Evolutionary conservation across 2,329 filamentous ascomycete species (phyloP).

Genomic region (Calonectria pseudoreteaudii): DNA sequence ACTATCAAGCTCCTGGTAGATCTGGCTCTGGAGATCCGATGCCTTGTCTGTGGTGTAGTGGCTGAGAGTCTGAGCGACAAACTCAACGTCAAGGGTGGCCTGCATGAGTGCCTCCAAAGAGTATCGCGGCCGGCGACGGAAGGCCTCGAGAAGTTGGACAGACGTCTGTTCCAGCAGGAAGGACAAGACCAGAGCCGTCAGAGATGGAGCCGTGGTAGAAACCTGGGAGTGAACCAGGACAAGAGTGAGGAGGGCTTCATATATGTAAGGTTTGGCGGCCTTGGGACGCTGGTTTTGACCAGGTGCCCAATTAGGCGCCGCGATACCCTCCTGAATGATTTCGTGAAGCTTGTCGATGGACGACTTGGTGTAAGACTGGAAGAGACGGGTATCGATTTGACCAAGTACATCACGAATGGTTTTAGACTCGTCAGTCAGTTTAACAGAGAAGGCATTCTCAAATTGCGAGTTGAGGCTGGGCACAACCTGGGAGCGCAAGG

Average conservation of each 20-base stretch:
- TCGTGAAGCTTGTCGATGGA: constrained; percentile 74
- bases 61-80: constrained; percentile 91
- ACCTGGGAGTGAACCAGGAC: constrained; percentile 94
- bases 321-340: constrained; percentile 81
- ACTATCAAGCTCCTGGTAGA: constrained; percentile 91
- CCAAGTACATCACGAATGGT: constrained; percentile 90
- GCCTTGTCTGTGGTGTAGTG: constrained; percentile 90
- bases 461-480: constrained; percentile 92
- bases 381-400: constrained; percentile 91
- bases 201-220: constrained; percentile 79
- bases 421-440: constrained; percentile 92
- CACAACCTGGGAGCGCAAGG: constrained; percentile 83
- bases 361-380: constrained; percentile 90
- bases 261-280: constrained; percentile 88
- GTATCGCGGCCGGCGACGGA: constrained; percentile 76
- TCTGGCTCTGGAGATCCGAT: constrained; percentile 84
- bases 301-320: constrained; percentile 78
- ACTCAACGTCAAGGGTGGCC: constrained; percentile 96
- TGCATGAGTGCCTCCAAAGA: constrained; percentile 90
- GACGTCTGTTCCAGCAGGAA: constrained; percentile 88
- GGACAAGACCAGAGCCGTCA: constrained; percentile 85
- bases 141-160: constrained; percentile 82
- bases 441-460: constrained; percentile 93
- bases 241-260: constrained; percentile 84
- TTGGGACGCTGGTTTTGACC: constrained; percentile 68